Percentiles rank a stretch among this genome's conserved stretches.
Conservation (phyloP, 352 stramenopile species). For the Globisporangium parvum region DNA sequence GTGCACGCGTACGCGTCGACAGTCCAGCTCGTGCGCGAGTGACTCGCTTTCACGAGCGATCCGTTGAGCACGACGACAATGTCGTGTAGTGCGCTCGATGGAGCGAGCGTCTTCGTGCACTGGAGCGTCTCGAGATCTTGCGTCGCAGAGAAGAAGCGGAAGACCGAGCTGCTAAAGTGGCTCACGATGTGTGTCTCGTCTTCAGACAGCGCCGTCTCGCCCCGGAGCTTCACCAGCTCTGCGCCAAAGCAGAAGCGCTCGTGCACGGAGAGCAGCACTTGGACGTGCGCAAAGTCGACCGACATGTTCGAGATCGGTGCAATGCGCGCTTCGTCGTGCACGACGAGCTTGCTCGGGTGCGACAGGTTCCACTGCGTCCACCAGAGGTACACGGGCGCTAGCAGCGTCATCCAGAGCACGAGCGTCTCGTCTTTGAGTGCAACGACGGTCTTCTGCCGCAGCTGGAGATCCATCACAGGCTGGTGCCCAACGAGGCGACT, state of each 20-base stretch:
- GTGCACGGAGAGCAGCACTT: slow-evolving; percentile 50
- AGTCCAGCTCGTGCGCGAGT: slow-evolving; percentile 44
- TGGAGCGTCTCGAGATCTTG: slow-evolving; percentile 28
- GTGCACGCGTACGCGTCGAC: slow-evolving; percentile 39
- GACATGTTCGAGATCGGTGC: slow-evolving; percentile 60
- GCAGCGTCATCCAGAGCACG: slow-evolving; percentile 70
- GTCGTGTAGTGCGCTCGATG: slow-evolving; percentile 25
- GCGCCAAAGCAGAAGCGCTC: slow-evolving; percentile 54
- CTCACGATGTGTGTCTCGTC: slow-evolving; percentile 28
- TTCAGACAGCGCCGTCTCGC: slow-evolving; percentile 25
- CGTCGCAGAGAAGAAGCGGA: slow-evolving; percentile 34
- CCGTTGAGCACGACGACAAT: slow-evolving; percentile 30
- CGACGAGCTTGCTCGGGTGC: slow-evolving; percentile 53
- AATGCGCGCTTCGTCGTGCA: slow-evolving; percentile 43
- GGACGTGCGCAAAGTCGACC: slow-evolving; percentile 38
- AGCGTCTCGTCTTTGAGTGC: slow-evolving; percentile 73
- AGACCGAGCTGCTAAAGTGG: slow-evolving; percentile 18
- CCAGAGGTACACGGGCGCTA: slow-evolving; percentile 76
- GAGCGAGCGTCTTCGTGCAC: slow-evolving; percentile 15
- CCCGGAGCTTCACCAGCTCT: slow-evolving; percentile 27
- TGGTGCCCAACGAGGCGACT: slow-evolving; percentile 75
- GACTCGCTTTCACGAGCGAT: slow-evolving; percentile 35
- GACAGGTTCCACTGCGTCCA: slow-evolving; percentile 78
- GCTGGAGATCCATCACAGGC: slow-evolving; percentile 37
- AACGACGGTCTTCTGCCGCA: slow-evolving; percentile 47